Percentiles rank a stretch among this genome's conserved stretches.
phyloP scores from a whole-genome alignment of 2,329 filamentous ascomycete genomes.

The Diaporthe amygdali region DNA sequence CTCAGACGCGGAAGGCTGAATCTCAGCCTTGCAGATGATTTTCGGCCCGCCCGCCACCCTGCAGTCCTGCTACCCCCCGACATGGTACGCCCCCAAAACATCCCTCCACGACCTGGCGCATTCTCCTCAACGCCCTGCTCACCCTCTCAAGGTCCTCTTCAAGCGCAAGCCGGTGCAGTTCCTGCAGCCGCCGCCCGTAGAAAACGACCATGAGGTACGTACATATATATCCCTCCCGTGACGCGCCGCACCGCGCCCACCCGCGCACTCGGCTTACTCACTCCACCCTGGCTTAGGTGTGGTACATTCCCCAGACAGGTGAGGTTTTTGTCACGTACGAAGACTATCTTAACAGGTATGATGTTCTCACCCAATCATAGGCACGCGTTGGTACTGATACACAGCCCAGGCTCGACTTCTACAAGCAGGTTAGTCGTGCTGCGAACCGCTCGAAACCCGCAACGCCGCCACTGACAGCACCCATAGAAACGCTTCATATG shows the following conservation, averaged over 20 bases:
- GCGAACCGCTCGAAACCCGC: neutral
- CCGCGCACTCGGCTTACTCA: slow-evolving; percentile 25
- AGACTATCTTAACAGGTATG: slow-evolving; percentile 82
- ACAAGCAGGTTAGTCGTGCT: slow-evolving; percentile 73
- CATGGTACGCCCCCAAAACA: slow-evolving; percentile 39
- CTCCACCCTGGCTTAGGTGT: slow-evolving; percentile 66
- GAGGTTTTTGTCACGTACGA: slow-evolving; percentile 92
- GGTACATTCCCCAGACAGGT: slow-evolving; percentile 87
- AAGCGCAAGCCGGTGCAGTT: slow-evolving; percentile 95
- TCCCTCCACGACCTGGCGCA: slow-evolving; percentile 26
- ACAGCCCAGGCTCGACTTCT: slow-evolving; percentile 80
- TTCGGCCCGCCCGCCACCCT: slow-evolving; percentile 28
- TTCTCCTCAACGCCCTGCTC: slow-evolving; percentile 30
- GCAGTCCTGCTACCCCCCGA: slow-evolving; percentile 26
- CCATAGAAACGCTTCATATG: slow-evolving; percentile 86
- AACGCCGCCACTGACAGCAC: slow-evolving; percentile 20
- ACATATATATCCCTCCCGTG: neutral
- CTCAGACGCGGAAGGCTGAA: slow-evolving; percentile 38
- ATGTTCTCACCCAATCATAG: slow-evolving; percentile 20
- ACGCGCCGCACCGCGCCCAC: slow-evolving; percentile 19
- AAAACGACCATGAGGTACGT: slow-evolving; percentile 84
- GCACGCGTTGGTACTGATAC: slow-evolving; percentile 36
- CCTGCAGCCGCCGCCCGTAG: slow-evolving; percentile 71
- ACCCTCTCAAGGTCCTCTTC: slow-evolving; percentile 76
- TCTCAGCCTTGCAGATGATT: slow-evolving; percentile 49